phyloP scores from a whole-genome alignment of 1,139 yeast genomes.

The Lodderomyces metapsilosis region DNA sequence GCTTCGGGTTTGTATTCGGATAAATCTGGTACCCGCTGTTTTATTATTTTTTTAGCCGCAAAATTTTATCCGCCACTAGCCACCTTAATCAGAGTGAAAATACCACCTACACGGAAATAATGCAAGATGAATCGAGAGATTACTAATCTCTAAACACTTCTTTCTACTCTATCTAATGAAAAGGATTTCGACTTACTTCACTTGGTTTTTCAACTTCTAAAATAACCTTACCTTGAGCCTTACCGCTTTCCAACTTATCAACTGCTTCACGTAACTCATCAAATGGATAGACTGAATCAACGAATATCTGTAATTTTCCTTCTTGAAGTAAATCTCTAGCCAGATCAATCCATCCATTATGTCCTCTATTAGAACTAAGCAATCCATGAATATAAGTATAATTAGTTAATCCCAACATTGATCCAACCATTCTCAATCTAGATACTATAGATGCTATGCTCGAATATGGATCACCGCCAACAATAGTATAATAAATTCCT shows the following conservation, averaged over 20 bases:
- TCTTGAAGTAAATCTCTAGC: constrained; percentile 31
- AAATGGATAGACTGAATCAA: constrained; percentile 55
- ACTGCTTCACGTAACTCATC: constrained; percentile 51
- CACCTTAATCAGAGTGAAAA: too few species aligned
- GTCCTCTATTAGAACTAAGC: constrained; percentile 3
- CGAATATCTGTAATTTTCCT: constrained; percentile 40
- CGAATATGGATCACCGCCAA: constrained; percentile 29
- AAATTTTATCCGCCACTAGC: too few species aligned
- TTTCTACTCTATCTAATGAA: background rate
- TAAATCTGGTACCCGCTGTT: too few species aligned
- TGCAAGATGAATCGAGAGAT: too few species aligned
- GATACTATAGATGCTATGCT: constrained; percentile 1
- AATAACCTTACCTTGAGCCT: constrained; percentile 65
- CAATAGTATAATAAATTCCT: constrained; percentile 48
- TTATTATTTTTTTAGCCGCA: too few species aligned
- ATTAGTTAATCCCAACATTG: constrained; percentile 13
- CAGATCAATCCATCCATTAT: constrained; percentile 6
- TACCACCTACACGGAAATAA: too few species aligned
- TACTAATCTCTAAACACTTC: too few species aligned
- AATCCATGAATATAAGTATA: constrained; percentile 14
- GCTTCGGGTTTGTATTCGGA: too few species aligned
- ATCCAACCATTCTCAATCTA: constrained; percentile 5
- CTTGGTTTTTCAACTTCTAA: constrained; percentile 21
- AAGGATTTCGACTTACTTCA: background rate
- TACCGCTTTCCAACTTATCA: constrained; percentile 42